phyloP scores from a whole-genome alignment of 179 eudicot genomes.

The Heliamphora pulchella region DNA sequence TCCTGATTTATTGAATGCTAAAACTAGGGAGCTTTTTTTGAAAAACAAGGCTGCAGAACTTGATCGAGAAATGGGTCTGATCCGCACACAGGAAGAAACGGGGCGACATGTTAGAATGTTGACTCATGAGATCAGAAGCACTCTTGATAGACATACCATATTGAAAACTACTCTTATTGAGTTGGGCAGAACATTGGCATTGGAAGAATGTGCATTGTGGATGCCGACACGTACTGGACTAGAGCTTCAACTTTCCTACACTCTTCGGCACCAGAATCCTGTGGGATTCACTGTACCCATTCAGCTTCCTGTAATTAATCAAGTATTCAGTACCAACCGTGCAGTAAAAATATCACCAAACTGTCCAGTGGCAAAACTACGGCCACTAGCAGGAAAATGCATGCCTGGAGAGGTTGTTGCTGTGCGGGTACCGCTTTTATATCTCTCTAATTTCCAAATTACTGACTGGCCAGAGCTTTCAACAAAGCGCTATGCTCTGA shows the following conservation, averaged over 20 bases:
- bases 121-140: conserved; percentile 94
- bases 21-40: conserved; percentile 90
- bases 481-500: conserved; percentile 82
- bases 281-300: conserved; percentile 85
- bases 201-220: conserved; percentile 98
- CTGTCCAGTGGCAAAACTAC: conserved; percentile 72
- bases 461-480: conserved; percentile 96
- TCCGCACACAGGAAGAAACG: conserved; percentile 92
- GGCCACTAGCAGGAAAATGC: conserved; percentile 55
- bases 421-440: conserved; percentile 94
- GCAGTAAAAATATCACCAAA: conserved; percentile 77
- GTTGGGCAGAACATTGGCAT: conserved; percentile 79
- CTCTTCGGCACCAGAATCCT: conserved; percentile 80
- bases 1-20: conserved; percentile 85
- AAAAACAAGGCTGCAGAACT: conserved; percentile 95
- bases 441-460: conserved; percentile 76
- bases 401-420: conserved; percentile 95
- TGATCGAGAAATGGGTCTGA: conserved; percentile 92
- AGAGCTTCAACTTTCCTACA: conserved; percentile 85
- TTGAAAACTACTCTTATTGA: conserved; percentile 87
- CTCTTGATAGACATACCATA: conserved; percentile 91
- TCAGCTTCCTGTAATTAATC: conserved; percentile 74
- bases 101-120: conserved; percentile 96
- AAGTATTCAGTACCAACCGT: conserved; percentile 65
- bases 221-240: conserved; percentile 89